Conservation (phyloP, 2,329 filamentous ascomycete genomes). For the Talaromyces amestolkiae region DNA sequence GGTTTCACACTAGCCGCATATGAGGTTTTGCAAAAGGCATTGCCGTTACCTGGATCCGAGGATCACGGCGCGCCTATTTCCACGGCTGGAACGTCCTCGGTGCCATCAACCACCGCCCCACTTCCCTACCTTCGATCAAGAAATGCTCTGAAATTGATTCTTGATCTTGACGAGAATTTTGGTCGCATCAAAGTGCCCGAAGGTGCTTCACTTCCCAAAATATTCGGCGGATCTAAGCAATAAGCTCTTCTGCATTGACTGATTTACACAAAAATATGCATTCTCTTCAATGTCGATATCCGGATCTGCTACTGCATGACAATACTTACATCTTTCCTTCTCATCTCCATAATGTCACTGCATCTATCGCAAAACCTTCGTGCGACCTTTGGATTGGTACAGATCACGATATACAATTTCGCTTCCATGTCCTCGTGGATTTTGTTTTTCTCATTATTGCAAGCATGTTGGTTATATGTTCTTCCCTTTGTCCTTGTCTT, state of each 20-base stretch:
- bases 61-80: conserved; percentile 51
- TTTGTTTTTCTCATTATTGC: background rate
- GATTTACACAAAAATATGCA: background rate
- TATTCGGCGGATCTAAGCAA: conserved; percentile 33
- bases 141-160: conserved; percentile 92
- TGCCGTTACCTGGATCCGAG: conserved; percentile 70
- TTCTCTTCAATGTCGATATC: conserved; percentile 7
- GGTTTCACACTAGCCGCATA: conserved; percentile 96
- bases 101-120: conserved; percentile 63
- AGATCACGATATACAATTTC: conserved; percentile 2
- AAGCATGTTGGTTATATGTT: conserved; percentile 11
- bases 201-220: conserved; percentile 39
- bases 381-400: conserved; percentile 3
- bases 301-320: background rate
- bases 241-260: conserved; percentile 18
- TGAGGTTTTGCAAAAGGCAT: conserved; percentile 76
- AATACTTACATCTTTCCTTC: background rate
- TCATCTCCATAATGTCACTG: background rate
- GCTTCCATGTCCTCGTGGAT: background rate
- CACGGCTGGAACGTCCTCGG: conserved; percentile 60
- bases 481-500: background rate
- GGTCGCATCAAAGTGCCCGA: conserved; percentile 65
- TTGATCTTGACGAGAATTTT: conserved; percentile 92
- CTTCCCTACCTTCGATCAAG: conserved; percentile 70
- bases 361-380: conserved; percentile 2